phyloP scores from a whole-genome alignment of 2,329 filamentous ascomycete species.

The Aspergillus sp. region DNA sequence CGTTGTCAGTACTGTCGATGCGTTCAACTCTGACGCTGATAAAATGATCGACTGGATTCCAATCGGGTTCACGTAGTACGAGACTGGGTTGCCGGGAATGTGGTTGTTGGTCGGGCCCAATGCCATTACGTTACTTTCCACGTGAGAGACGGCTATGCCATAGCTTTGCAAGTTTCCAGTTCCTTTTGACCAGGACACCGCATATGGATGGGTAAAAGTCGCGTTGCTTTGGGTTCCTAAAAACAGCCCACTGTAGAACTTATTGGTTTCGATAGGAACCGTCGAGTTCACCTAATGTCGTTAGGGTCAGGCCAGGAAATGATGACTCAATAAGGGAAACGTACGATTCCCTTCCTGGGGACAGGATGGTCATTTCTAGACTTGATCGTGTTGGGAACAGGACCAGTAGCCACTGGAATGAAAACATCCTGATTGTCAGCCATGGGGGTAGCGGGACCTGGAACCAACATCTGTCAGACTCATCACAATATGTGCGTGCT shows the following conservation, averaged over 20 bases:
- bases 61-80: slow-evolving; percentile 78
- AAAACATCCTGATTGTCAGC: slow-evolving; percentile 41
- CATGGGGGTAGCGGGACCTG: slow-evolving; percentile 24
- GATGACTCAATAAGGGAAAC: slow-evolving; percentile 9
- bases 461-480: not conserved
- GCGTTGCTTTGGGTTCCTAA: slow-evolving; percentile 68
- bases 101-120: slow-evolving; percentile 59
- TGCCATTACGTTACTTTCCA: slow-evolving; percentile 65
- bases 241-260: slow-evolving; percentile 78
- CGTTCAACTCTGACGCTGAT: slow-evolving; percentile 71
- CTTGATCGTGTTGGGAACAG: slow-evolving; percentile 39
- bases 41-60: slow-evolving; percentile 79
- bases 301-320: slow-evolving; percentile 9
- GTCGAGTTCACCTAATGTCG: slow-evolving; percentile 27
- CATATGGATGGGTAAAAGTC: slow-evolving; percentile 75
- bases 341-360: slow-evolving; percentile 39
- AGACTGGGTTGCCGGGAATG: slow-evolving; percentile 56
- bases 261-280: slow-evolving; percentile 47
- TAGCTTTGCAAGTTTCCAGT: slow-evolving; percentile 64
- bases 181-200: slow-evolving; percentile 66
- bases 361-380: slow-evolving; percentile 45
- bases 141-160: slow-evolving; percentile 76
- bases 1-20: slow-evolving; percentile 56
- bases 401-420: slow-evolving; percentile 38
- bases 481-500: not conserved